Evolutionary conservation across 169 alveolate species (phyloP).

Genomic region (Plasmodium yoelii): DNA sequence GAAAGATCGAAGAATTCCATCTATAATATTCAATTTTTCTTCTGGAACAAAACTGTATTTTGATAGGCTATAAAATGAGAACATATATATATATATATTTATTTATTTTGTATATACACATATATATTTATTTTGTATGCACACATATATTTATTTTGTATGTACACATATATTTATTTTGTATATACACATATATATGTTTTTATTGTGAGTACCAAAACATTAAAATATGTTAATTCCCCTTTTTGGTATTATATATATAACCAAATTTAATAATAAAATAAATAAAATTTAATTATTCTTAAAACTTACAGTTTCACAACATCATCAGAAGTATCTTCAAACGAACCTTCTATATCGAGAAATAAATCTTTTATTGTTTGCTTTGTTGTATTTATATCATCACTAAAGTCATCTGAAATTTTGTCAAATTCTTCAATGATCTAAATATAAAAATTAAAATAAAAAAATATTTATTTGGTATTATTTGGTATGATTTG

Average conservation of each 20-base stretch:
- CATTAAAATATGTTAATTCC: too few relatives aligned
- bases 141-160: not conserved
- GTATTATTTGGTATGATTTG: too few relatives aligned
- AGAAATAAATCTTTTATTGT: slow-evolving; percentile 31
- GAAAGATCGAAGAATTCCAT: slow-evolving; percentile 23
- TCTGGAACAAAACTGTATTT: slow-evolving; percentile 30
- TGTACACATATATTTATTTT: not conserved
- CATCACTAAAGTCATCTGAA: slow-evolving; percentile 40
- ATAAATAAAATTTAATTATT: not conserved
- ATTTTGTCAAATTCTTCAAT: slow-evolving; percentile 40
- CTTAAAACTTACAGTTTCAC: slow-evolving; percentile 19
- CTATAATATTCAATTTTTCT: slow-evolving; percentile 46
- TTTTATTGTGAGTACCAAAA: not conserved
- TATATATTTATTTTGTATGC: not conserved
- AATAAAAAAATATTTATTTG: not conserved
- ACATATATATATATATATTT: not conserved
- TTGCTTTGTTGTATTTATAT: slow-evolving; percentile 27
- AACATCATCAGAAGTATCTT: slow-evolving; percentile 51
- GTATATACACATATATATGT: not conserved
- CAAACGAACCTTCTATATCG: slow-evolving; percentile 48
- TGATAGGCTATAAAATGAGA: slow-evolving; percentile 41
- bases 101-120: not conserved
- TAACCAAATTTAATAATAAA: not conserved
- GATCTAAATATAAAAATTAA: slow-evolving; percentile 16
- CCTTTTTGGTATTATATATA: not conserved